These are phyloP conservation scores for Phialophora tarda DNA, from an alignment of 2,329 filamentous ascomycete genomes.

Conservation along the genomic window DNA sequence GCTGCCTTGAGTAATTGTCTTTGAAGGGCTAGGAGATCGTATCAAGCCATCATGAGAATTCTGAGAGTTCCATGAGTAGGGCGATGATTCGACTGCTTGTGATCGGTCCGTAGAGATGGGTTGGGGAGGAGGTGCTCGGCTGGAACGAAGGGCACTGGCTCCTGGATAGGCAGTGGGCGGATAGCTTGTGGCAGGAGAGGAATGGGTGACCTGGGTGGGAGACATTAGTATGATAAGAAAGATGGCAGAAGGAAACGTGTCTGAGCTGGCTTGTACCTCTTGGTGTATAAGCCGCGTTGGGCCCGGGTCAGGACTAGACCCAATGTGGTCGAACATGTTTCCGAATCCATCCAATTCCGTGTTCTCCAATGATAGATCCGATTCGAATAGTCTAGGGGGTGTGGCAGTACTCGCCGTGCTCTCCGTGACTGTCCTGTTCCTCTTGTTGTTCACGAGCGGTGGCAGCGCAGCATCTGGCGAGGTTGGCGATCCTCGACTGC, in stretches of 20 bases:
- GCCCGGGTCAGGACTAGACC: conserved; percentile 41
- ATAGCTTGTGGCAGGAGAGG: conserved; percentile 30
- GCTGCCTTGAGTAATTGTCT: conserved; percentile 40
- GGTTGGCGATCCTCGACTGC: conserved; percentile 44
- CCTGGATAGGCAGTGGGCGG: conserved; percentile 33
- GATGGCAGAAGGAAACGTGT: conserved; percentile 17
- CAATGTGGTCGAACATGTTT: conserved; percentile 59
- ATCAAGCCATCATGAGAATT: conserved; percentile 59
- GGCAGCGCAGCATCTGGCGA: conserved; percentile 31
- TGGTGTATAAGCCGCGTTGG: conserved; percentile 38
- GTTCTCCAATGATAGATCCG: conserved; percentile 49
- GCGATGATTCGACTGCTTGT: conserved; percentile 54
- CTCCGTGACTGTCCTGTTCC: conserved; percentile 53
- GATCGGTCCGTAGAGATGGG: conserved; percentile 55
- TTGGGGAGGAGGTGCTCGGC: conserved; percentile 42
- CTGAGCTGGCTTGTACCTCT: conserved; percentile 33
- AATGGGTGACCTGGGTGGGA: conserved; percentile 14
- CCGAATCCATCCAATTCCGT: conserved; percentile 54
- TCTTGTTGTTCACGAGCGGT: conserved; percentile 38
- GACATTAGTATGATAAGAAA: conserved; percentile 29
- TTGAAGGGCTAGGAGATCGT: conserved; percentile 45
- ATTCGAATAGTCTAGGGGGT: conserved; percentile 58
- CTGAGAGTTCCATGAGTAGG: conserved; percentile 60
- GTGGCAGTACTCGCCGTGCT: conserved; percentile 59
- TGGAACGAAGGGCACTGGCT: conserved; percentile 11